Base-by-base conservation (phyloP, 805 yeast species). In the Nakazawaea ishiwadae region DNA sequence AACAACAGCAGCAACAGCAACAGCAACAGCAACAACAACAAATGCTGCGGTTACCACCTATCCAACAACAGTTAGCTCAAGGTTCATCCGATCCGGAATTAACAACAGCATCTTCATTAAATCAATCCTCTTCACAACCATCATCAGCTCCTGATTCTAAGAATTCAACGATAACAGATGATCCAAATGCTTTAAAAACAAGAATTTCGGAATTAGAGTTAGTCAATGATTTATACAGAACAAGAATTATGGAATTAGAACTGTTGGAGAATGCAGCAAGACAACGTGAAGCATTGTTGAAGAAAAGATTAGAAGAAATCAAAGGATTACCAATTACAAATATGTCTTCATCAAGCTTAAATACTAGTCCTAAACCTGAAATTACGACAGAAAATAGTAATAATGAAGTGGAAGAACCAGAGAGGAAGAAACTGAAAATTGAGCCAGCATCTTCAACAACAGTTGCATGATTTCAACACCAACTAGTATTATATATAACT, bases 141-240 rank as follows among this genome's bases (percentile, higher is more conserved):
- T n/a, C n/a, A n/a, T n/a, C n/a, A n/a, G n/a, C n/a, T n/a, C n/a
- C n/a, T n/a, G n/a, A n/a, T n/a, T n/a, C n/a, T n/a, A n/a, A n/a
- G n/a, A n/a, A n/a, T n/a, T n/a, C n/a, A n/a, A n/a, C n/a, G n/a
- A 33, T 35, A 18, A 43, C 38, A 3, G 49, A 48, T 32, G 51
- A 48, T 23, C 40, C 42, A 9, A 40, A 35, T 21, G 66, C 60
- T 40, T 63, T 90, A 48, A 77, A 78, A 48, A 86, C 96, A 0
- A 71, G 95, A 44, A 86, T 90, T 17, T 77, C 84, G 10, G 98
- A 91, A 58, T 71, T 91, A 47, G 98, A 91, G 58, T 69, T 90
- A 32, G 96, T 91, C 31, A 90, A 89, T 53, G 97, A 90, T 56
- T 65, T 91, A 44, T 86, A 88, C 66, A 77, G 86, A 51, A 77